phyloP scores from a whole-genome alignment of 2,329 filamentous ascomycete genomes.

The Fulvia fulva region DNA sequence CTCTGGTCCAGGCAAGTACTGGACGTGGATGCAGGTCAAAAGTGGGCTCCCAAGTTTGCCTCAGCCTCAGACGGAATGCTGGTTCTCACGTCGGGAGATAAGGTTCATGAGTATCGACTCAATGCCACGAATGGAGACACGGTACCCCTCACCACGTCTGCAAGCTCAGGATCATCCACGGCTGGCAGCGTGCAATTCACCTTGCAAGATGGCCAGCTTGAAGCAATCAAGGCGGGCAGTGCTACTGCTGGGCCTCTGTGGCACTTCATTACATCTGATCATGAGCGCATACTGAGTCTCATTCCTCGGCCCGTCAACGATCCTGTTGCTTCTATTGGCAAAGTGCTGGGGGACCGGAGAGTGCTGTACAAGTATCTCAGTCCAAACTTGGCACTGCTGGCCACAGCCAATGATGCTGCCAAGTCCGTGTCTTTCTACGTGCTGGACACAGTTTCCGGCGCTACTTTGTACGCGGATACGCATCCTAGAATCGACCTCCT shows the following conservation, averaged over 20 bases:
- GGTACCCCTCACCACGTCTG: constrained; percentile 12
- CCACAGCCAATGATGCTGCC: constrained; percentile 58
- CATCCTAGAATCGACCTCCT: constrained; percentile 70
- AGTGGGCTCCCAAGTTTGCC: constrained; percentile 46
- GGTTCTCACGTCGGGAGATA: constrained; percentile 11
- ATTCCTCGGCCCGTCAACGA: constrained; percentile 70
- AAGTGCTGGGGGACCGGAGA: constrained; percentile 84
- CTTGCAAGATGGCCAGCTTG: constrained; percentile 25
- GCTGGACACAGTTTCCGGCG: constrained; percentile 80
- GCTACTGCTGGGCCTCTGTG: constrained; percentile 46
- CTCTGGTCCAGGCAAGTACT: constrained; percentile 70
- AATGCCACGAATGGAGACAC: constrained; percentile 31
- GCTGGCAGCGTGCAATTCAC: constrained; percentile 23
- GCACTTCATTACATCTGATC: constrained; percentile 65
- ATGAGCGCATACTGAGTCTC: constrained; percentile 65
- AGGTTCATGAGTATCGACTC: constrained; percentile 52
- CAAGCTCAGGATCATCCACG: constrained; percentile 3
- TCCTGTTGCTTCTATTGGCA: constrained; percentile 89
- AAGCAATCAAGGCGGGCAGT: constrained; percentile 21
- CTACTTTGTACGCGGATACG: constrained; percentile 66
- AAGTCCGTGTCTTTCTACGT: constrained; percentile 69
- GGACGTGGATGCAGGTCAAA: constrained; percentile 51
- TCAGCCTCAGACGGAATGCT: constrained; percentile 39
- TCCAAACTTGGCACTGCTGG: constrained; percentile 75
- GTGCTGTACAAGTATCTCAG: constrained; percentile 98